Evolutionary conservation across 192 early-diverging fungal genomes (phyloP).

Genomic region (Mycoemilia scoparia): DNA sequence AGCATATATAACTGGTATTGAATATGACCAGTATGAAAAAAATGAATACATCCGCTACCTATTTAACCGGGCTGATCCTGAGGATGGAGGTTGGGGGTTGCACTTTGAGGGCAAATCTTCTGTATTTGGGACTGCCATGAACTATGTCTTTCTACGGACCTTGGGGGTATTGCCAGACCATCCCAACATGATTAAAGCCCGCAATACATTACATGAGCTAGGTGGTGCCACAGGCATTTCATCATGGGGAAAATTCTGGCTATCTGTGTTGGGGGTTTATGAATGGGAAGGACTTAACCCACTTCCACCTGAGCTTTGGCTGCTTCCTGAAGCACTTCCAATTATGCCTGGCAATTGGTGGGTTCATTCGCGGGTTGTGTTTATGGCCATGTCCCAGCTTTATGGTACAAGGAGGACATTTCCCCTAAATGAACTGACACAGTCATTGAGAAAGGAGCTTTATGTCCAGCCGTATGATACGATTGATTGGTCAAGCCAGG

Average conservation of each 20-base stretch:
- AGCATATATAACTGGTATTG: constrained; percentile 65
- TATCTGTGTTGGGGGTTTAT: constrained; percentile 73
- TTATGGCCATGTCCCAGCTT: constrained; percentile 89
- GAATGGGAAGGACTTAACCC: constrained; percentile 95
- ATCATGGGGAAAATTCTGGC: constrained; percentile 99
- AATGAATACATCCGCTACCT: constrained; percentile 80
- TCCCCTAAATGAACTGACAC: constrained; percentile 47
- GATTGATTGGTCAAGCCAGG: constrained; percentile 64
- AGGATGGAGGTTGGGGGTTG: constrained; percentile 96
- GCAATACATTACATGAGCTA: constrained; percentile 62
- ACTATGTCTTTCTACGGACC: constrained; percentile 79
- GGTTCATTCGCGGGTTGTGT: constrained; percentile 84
- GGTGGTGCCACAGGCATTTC: constrained; percentile 73
- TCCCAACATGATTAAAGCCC: constrained; percentile 64
- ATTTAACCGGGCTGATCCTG: constrained; percentile 54
- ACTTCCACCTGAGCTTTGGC: constrained; percentile 80
- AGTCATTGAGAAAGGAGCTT: constrained; percentile 69
- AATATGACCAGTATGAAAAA: constrained; percentile 39
- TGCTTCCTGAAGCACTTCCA: constrained; percentile 64
- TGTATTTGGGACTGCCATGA: constrained; percentile 89
- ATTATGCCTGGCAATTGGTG: constrained; percentile 83
- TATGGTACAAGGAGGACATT: constrained; percentile 51
- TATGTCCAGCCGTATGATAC: constrained; percentile 70
- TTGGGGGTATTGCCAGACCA: constrained; percentile 74
- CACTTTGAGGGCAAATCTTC: constrained; percentile 87